phyloP scores from a whole-genome alignment of 2,329 filamentous ascomycete species.

The Sporothrix schenckii region DNA sequence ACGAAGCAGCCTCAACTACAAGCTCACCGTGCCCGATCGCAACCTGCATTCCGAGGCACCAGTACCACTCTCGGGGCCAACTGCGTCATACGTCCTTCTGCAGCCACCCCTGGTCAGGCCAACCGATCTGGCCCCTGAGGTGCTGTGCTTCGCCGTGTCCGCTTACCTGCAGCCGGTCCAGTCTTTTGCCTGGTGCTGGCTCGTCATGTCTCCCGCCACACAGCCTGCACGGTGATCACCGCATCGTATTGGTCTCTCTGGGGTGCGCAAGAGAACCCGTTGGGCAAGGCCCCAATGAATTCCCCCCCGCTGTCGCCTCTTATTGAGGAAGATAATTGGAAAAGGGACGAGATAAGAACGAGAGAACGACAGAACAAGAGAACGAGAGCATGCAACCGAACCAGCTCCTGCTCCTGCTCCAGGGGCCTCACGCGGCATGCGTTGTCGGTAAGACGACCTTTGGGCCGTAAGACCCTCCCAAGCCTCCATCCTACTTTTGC shows the following conservation, averaged over 20 bases:
- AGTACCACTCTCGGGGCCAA: neutral
- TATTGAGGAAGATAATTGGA: neutral
- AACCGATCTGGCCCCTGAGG: neutral
- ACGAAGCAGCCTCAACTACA: slow-evolving; percentile 1
- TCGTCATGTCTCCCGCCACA: neutral
- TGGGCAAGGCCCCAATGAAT: neutral
- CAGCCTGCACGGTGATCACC: slow-evolving; percentile 16
- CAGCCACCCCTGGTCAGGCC: neutral
- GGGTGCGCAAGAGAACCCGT: neutral
- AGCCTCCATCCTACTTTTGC: neutral
- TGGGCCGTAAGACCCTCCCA: slow-evolving; percentile 9
- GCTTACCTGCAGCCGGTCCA: neutral
- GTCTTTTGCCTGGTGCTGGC: neutral
- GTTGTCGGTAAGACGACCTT: slow-evolving; percentile 24
- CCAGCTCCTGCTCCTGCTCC: neutral
- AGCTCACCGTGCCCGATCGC: slow-evolving; percentile 15
- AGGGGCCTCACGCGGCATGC: neutral
- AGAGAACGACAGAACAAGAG: neutral
- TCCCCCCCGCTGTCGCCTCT: neutral
- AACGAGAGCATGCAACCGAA: neutral
- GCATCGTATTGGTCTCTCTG: neutral
- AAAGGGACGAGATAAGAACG: neutral
- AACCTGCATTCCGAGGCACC: neutral
- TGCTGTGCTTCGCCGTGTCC: slow-evolving; percentile 1
- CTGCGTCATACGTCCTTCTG: neutral